Evolutionary conservation across 768 basidiomycete genomes (phyloP), one percentile per base, ranked within the genome.

Genomic region (Tulasnella sp.): DNA sequence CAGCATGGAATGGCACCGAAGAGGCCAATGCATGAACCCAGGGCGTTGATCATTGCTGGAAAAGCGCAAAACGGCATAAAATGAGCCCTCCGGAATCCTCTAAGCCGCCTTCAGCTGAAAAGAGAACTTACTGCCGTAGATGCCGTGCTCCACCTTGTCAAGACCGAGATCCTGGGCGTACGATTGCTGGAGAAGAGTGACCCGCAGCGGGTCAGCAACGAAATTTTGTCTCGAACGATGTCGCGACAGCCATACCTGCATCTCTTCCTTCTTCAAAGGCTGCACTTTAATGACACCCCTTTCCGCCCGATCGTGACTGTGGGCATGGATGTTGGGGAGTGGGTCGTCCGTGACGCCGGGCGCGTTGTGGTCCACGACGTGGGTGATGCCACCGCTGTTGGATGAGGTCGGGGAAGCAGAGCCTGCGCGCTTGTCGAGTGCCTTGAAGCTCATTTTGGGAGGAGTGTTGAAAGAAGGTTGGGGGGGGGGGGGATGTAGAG

Each of bases 131-230:
- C 61, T 92, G 5, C 94, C 95, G 82, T 97, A 97, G 51, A 95
- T 51, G 23, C 94, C 95, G 84, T 97, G 95, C 5, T 89, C 90
- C 73, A 96, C 93, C 86, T 89, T 61, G 9, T 71, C 78, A n/a
- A 83, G 87, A 61, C 95, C 95, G 61, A 95, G 84, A 83, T 96
- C 94, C 84, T 98, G 95, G 2, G 95, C 90, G 83, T 98, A 98
- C 0, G 93, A 95, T 2, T 93, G 95, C 91, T 98, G 84, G 82
- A 83, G 84, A 39, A 82, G 20, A n/a, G 35, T 61, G 74, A 46
- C 16, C 32, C 29, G 29, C 61, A 35, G 26, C 37, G n/a, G 11
- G 40, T 74, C 39, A 67, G 32, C 29, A 35, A 32, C n/a, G 80
- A 51, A 79, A 32, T 20, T 73, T 37, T 37, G 46, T n/a, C n/a